Percentiles rank a stretch among this genome's conserved stretches.
phyloP scores from a whole-genome alignment of 108 stramenopile species.

The Nitzschia palea region DNA sequence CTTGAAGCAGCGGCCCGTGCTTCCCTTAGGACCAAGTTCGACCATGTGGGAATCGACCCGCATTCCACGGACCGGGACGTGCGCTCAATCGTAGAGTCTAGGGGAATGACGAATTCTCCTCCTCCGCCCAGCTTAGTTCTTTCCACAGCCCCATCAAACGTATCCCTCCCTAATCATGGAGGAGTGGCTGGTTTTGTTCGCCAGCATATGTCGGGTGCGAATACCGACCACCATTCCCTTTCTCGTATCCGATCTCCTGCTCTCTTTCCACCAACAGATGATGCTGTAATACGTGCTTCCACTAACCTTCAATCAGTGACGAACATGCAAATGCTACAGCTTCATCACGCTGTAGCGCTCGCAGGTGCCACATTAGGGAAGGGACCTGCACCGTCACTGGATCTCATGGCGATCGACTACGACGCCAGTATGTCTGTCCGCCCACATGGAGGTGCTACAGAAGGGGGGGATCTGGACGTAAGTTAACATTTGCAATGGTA shows the following conservation, averaged over 20 bases:
- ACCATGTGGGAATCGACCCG: conserved; percentile 51
- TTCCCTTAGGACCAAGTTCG: conserved; percentile 47
- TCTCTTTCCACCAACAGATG: conserved; percentile 28
- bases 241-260: conserved; percentile 33
- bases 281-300: conserved; percentile 9
- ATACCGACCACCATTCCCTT: conserved; percentile 18
- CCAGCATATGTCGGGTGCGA: conserved; percentile 23
- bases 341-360: conserved; percentile 40
- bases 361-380: conserved; percentile 32
- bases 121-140: conserved; percentile 42
- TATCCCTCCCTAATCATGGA: conserved; percentile 15
- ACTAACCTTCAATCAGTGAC: conserved; percentile 1
- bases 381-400: conserved; percentile 11
- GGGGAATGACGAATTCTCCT: conserved; percentile 46
- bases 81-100: conserved; percentile 21
- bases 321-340: conserved; percentile 43
- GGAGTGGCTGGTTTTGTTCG: conserved; percentile 22
- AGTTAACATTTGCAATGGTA: too few relatives aligned
- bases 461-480: conserved; percentile 8
- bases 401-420: conserved; percentile 38
- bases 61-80: conserved; percentile 29
- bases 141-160: conserved; percentile 17
- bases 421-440: neutral
- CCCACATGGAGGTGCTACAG: neutral
- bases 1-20: conserved; percentile 47